Base-by-base conservation (phyloP, 768 basidiomycete species). In the Amanita inopinata region DNA sequence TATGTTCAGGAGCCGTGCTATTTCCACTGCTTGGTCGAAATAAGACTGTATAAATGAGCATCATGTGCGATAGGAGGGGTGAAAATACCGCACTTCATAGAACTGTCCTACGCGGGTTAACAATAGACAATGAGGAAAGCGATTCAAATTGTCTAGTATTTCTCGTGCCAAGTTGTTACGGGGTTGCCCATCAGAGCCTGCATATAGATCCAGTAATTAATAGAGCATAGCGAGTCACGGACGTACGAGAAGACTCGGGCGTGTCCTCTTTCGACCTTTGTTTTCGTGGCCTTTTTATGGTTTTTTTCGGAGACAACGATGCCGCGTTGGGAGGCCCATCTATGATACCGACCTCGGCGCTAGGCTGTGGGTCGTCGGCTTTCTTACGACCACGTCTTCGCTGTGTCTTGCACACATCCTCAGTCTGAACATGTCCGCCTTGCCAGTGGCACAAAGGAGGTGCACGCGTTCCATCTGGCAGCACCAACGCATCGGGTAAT, bases 61-160 rank as follows among this genome's bases (percentile, higher is more conserved):
- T 24, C 28, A 46, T 5, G 42, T 38, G 3, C 33, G 40, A 38
- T 43, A 35, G 33, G 31, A 34, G 10, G 38, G 23, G 15, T 4
- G 3, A 33, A 42, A 33, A 27, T 11, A 17, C 8, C 64, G 30
- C 57, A 89, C 93, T 74, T 97, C 93, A 56, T 94, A 97, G 59
- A 97, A 97, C 53, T 90, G 83, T 10, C 93, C 93, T 8, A 97
- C 91, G 40, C 89, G 77, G 5, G 92, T 97, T 12, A 98, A 71
- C 18, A 97, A 67, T 20, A 96, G 70, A 55, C 91, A 93, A 52
- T 92, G 85, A 15, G 93, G 85, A 55, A 90, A 96, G 35, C 65
- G 74, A 30, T 67, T 63, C 14, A 85, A 67, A 54, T 96, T 90
- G 18, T 72, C 60, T 48, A 75, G 67, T 23, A 97, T 81, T 49